Evolutionary conservation across 208 protist species (phyloP).

Genomic region (Crithidia acanthocephali): DNA sequence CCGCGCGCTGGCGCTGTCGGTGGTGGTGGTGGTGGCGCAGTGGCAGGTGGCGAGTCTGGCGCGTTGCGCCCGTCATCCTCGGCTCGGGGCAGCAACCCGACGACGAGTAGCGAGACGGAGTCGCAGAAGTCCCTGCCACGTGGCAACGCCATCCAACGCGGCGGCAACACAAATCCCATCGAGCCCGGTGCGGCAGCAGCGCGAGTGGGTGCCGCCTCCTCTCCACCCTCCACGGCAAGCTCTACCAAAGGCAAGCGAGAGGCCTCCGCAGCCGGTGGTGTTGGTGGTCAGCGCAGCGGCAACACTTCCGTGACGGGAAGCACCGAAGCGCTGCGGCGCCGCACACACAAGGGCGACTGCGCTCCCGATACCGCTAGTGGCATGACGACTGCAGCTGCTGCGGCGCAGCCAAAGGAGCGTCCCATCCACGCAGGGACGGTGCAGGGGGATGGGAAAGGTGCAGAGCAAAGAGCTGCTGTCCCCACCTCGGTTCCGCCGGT

Average conservation of each 20-base stretch:
- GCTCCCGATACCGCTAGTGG: too few species aligned
- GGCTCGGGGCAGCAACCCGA: neutral
- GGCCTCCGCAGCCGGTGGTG: too few species aligned
- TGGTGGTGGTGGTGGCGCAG: neutral
- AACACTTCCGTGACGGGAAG: conserved; percentile 7
- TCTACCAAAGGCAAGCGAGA: neutral
- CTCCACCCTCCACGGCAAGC: neutral
- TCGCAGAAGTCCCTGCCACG: neutral
- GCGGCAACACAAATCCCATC: neutral
- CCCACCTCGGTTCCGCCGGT: neutral
- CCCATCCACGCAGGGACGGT: too few species aligned
- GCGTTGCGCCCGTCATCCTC: neutral
- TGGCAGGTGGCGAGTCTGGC: neutral
- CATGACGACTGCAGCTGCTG: too few species aligned
- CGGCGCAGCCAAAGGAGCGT: too few species aligned
- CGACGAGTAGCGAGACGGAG: neutral
- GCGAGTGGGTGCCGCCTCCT: neutral
- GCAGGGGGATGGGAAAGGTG: too few species aligned
- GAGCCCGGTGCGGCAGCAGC: neutral
- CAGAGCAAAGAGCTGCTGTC: too few species aligned
- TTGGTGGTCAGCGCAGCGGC: neutral
- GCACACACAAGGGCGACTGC: too few species aligned
- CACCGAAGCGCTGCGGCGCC: neutral
- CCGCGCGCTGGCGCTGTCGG: neutral
- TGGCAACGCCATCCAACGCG: neutral